Conservation (phyloP, 1,284 basidiomycete species). For the Ceratobasidium sp. region DNA sequence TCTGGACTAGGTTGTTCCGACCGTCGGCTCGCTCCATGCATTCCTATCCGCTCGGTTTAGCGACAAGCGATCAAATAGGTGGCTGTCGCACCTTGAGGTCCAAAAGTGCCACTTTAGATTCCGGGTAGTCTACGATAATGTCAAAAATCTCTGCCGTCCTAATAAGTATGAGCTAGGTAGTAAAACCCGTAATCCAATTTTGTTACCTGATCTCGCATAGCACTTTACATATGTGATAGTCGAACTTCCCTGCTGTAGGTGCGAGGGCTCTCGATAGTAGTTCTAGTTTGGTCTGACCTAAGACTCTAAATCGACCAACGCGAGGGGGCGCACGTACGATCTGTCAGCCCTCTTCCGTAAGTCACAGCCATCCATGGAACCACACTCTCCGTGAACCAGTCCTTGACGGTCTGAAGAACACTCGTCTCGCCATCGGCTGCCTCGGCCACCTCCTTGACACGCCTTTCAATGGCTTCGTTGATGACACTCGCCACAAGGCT, state of each 20-base stretch:
- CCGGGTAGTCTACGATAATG: conserved; percentile 94
- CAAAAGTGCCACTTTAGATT: conserved; percentile 85
- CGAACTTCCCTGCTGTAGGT: conserved; percentile 86
- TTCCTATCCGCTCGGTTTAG: conserved; percentile 59
- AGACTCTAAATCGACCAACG: not conserved
- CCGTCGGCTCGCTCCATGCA: conserved; percentile 83
- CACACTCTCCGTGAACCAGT: conserved; percentile 81
- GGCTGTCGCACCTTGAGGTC: conserved; percentile 77
- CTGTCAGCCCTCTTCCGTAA: conserved; percentile 73
- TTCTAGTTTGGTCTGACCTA: conserved; percentile 35
- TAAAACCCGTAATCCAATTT: conserved; percentile 2
- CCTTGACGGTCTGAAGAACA: conserved; percentile 68
- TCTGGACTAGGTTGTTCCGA: conserved; percentile 72
- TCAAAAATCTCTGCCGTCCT: conserved; percentile 93
- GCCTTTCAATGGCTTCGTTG: conserved; percentile 82
- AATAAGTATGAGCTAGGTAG: conserved; percentile 9
- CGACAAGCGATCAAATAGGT: not conserved
- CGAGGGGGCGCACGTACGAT: conserved; percentile 58
- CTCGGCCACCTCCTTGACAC: conserved; percentile 69
- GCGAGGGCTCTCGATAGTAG: conserved; percentile 68
- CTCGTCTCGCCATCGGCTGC: conserved; percentile 71
- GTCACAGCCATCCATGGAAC: conserved; percentile 85
- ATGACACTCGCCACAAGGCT: conserved; percentile 83
- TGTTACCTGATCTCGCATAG: conserved; percentile 84
- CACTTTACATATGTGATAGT: conserved; percentile 90